Conservation (phyloP, 192 early-diverging fungal genomes). For the Podila epigama region DNA sequence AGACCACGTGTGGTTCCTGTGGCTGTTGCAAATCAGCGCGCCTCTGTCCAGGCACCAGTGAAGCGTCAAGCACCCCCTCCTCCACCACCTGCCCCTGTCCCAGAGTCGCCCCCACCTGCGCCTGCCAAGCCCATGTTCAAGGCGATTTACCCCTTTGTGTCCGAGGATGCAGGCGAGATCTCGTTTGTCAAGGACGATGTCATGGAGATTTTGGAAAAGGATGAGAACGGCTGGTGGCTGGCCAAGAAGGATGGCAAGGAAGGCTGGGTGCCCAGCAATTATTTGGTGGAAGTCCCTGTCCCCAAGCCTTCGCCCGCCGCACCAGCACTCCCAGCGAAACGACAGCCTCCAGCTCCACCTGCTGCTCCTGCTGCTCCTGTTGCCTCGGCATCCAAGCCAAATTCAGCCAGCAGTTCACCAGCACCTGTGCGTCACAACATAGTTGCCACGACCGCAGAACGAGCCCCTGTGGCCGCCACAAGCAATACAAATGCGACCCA, state of each 20-base stretch:
- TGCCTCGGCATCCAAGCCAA: conserved; percentile 8
- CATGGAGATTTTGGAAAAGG: conserved; percentile 73
- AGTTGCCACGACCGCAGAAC: conserved; percentile 15
- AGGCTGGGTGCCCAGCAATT: conserved; percentile 86
- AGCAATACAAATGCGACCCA: conserved; percentile 34
- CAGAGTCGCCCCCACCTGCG: conserved; percentile 40
- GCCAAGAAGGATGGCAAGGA: conserved; percentile 65
- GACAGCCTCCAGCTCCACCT: conserved; percentile 45
- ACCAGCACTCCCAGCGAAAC: conserved; percentile 54
- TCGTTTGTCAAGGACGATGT: conserved; percentile 69
- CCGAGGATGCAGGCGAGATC: conserved; percentile 69
- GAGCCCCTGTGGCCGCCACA: conserved; percentile 21
- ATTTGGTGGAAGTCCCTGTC: conserved; percentile 67
- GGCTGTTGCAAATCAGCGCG: neutral
- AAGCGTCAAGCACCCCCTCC: conserved; percentile 61
- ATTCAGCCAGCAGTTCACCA: conserved; percentile 4
- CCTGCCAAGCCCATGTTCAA: conserved; percentile 64
- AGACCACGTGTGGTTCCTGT: conserved; percentile 7
- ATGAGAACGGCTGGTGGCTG: conserved; percentile 62
- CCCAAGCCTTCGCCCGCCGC: conserved; percentile 48
- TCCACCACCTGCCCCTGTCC: conserved; percentile 52
- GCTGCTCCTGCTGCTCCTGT: conserved; percentile 11
- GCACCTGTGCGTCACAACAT: conserved; percentile 15
- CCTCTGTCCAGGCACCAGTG: conserved; percentile 19
- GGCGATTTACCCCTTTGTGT: conserved; percentile 73